These are phyloP conservation scores for Venturia oleaginea DNA, from an alignment of 2,329 filamentous ascomycete species.

Conservation along the genomic window DNA sequence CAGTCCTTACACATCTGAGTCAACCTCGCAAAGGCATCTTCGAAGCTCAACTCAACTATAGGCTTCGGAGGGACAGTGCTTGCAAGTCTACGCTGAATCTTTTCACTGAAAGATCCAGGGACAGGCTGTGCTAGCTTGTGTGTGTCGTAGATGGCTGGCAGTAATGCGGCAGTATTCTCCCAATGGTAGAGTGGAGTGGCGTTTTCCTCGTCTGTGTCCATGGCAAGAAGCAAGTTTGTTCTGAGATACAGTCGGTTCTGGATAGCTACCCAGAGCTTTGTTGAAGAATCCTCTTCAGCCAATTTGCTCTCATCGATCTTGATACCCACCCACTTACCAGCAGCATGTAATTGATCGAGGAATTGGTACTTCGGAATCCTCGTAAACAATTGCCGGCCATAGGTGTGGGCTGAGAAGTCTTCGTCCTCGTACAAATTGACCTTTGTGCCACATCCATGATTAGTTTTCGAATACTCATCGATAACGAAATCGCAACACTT, in stretches of 20 bases:
- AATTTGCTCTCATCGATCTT: not conserved
- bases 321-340: not conserved
- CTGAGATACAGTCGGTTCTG: conserved; percentile 58
- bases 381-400: conserved; percentile 67
- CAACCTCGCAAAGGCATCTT: conserved; percentile 62
- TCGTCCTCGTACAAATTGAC: conserved; percentile 97
- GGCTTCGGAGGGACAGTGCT: conserved; percentile 90
- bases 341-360: conserved; percentile 30
- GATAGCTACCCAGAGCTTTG: conserved; percentile 46
- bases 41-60: conserved; percentile 68
- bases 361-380: conserved; percentile 51
- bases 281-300: conserved; percentile 23
- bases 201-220: conserved; percentile 25
- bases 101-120: conserved; percentile 75
- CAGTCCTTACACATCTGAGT: conserved; percentile 58
- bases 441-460: conserved; percentile 34
- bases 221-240: conserved; percentile 49
- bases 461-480: conserved; percentile 45
- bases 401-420: conserved; percentile 90
- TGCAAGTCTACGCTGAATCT: conserved; percentile 82
- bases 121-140: conserved; percentile 55
- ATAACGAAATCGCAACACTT: conserved; percentile 78
- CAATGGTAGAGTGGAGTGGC: conserved; percentile 20
- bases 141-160: conserved; percentile 51
- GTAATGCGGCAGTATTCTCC: conserved; percentile 28